These are phyloP conservation scores for Periconia digitata DNA, from an alignment of 2,329 filamentous ascomycete species.

Conservation along the genomic window DNA sequence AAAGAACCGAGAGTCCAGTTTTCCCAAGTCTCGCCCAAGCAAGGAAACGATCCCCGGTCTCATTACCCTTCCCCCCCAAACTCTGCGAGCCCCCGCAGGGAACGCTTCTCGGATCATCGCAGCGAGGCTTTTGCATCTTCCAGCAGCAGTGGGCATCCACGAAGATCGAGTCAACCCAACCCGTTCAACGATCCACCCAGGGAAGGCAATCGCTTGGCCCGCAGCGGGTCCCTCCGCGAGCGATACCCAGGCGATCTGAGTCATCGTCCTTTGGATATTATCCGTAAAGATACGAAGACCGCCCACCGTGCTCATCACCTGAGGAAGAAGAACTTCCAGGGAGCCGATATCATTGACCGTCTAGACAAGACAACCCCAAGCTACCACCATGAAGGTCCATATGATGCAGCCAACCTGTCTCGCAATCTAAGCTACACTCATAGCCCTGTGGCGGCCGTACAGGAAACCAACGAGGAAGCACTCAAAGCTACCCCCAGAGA, in stretches of 20 bases:
- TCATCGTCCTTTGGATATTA: slow-evolving; percentile 66
- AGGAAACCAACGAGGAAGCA: slow-evolving; percentile 72
- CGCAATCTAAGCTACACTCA: slow-evolving; percentile 66
- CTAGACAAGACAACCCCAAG: slow-evolving; percentile 69
- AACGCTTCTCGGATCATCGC: slow-evolving; percentile 38
- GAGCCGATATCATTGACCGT: slow-evolving; percentile 76
- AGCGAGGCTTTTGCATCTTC: slow-evolving; percentile 34
- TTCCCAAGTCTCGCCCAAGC: slow-evolving; percentile 23
- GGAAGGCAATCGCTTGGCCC: slow-evolving; percentile 30
- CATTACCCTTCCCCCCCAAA: slow-evolving; percentile 56
- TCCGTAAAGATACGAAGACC: slow-evolving; percentile 63
- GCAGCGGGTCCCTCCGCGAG: slow-evolving; percentile 57
- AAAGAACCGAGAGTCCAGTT: slow-evolving; percentile 21
- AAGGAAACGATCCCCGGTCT: slow-evolving; percentile 47
- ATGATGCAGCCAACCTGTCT: slow-evolving; percentile 76
- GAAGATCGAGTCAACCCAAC: slow-evolving; percentile 38
- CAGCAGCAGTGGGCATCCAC: slow-evolving; percentile 27
- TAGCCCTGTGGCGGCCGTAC: slow-evolving; percentile 77
- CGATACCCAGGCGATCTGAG: slow-evolving; percentile 67
- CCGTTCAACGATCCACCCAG: slow-evolving; percentile 21
- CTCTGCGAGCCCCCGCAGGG: slow-evolving; percentile 56
- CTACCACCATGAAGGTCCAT: slow-evolving; percentile 91
- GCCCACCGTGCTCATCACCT: slow-evolving; percentile 70
- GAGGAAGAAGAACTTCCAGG: slow-evolving; percentile 65
- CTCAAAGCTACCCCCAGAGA: slow-evolving; percentile 78